phyloP scores from a whole-genome alignment of 2,329 filamentous ascomycete species.

The Scedosporium minutisporum region DNA sequence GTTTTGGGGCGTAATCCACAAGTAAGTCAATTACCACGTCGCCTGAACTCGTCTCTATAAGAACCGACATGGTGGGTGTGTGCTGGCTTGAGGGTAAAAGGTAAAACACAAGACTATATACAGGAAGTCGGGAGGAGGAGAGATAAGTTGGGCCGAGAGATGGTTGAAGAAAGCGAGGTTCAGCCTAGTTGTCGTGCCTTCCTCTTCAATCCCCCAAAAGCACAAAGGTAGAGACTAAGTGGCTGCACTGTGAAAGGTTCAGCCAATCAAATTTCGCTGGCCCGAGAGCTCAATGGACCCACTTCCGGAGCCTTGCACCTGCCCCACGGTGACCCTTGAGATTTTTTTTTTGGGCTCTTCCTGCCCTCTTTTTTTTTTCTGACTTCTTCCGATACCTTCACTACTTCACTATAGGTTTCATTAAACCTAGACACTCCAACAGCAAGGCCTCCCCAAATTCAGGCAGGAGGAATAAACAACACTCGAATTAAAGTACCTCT shows the following conservation, averaged over 20 bases:
- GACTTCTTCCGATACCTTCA: neutral
- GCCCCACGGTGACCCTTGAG: constrained; percentile 4
- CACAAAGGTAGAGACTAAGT: neutral
- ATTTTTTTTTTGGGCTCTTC: neutral
- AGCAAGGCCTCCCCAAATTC: too few species aligned
- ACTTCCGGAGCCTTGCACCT: constrained; percentile 3
- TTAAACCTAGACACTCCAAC: neutral
- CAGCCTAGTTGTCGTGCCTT: neutral
- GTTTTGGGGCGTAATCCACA: constrained; percentile 77
- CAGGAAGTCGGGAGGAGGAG: neutral
- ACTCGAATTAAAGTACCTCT: neutral
- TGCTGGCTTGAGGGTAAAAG: neutral
- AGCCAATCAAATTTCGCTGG: neutral
- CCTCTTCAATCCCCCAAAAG: neutral
- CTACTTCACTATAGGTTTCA: neutral
- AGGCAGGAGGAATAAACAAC: too few species aligned
- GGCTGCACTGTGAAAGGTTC: neutral
- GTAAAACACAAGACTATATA: neutral
- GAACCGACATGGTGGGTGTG: constrained; percentile 63
- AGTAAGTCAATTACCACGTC: constrained; percentile 93
- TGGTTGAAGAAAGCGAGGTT: neutral
- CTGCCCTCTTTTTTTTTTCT: neutral
- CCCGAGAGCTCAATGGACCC: constrained; percentile 2
- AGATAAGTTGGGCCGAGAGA: neutral
- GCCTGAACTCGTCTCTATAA: constrained; percentile 84